Evolutionary conservation across 441 rosid species (phyloP), one percentile per base, ranked within the genome.

Genomic region (Eutrema salsugineum): DNA sequence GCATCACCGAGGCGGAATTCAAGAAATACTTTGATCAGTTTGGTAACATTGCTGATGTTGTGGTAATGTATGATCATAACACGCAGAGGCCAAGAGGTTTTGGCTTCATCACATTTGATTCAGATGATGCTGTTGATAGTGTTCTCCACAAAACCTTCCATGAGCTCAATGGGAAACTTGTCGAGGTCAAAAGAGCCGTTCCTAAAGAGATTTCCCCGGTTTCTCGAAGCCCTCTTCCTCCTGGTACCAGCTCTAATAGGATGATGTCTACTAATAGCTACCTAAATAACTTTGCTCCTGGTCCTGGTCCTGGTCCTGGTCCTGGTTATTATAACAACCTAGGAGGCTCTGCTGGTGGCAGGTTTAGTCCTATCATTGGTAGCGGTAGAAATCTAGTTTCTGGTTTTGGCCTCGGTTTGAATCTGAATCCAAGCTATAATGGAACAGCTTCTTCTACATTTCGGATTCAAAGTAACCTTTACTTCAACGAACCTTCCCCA

Each of bases 1-100:
- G 79, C 42, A 83, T 88, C 32, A 88, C 87, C 0, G 93, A 88
- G 68, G 70, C 76, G 3, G 90, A 88, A 57, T 88, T 88, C 66
- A 86, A 86, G 79, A 83, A 64, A 73, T 88, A 88, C 82, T 88
- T 86, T 81, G 88, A 87, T 72, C 88, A 85, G 74, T 87, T 87
- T 47, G 92, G 92, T 73, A 70, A 68, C 6, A 79, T 84, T 72
- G 77, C 85, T 47, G 93, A 88, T 70, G 90, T 88, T 68, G 90
- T 86, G 32, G 90, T 88, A 19, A 88, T 88, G 90, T 88, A 86
- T 66, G 93, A 88, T 72, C 90, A 88, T 74, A 86, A 84, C 51
- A 86, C 93, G 12, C 90, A 83, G 72, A 84, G 93, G 78, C 93
- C 93, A 40, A 83, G 93, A 84, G 90, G 93, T 14, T 88, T 86